Evolutionary conservation across 2,329 filamentous ascomycete species (phyloP), one percentile per base, ranked within the genome.

Genomic region (Didymella arachidicola): DNA sequence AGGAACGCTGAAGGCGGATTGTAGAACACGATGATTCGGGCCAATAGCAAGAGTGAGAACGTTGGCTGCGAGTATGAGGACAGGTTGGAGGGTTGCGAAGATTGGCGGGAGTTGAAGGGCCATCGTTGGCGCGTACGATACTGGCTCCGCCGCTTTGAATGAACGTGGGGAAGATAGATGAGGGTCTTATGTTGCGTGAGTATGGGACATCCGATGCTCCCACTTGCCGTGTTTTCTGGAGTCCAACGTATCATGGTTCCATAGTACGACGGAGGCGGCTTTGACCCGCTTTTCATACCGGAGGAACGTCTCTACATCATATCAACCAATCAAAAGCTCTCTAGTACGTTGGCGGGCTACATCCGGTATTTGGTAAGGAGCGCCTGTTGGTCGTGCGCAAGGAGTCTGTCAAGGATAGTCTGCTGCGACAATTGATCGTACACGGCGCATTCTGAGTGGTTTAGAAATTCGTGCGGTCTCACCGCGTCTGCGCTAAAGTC

Each of bases 1-100:
- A 0, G 71, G 69, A 1, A 71, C 38, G 29, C 57, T 66, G 38
- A 66, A 41, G 1, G 29, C 36, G 7, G 64, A 39, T 16, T 61
- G 60, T 7, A 63, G 11, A 11, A 61, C 1, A 6, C 58, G 64
- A 25, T 49, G 42, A 10, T 34, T 29, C 0, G 63, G 63, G 4
- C 59, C 59, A 12, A 65, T 38, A 5, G 64, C 57, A 10, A 72
- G 65, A 3, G 63, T 53, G 7, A 70, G 11, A 26, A 62, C 39
- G 38, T 66, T 68, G 27, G 30, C 54, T 1, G 63, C 6, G 29
- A 58, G 44, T 12, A 72, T 25, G 12, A 71, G 57, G 7, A 61
- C 63, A 4, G 65, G 10, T 34, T 69, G 64, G 7, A 63, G 36
- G 7, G 41, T 8, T 4, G 44, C 32, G 14, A 67, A 48, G 25